Evolutionary conservation across 306 rosid species (phyloP).

Genomic region (Ormosia semicastrata): DNA sequence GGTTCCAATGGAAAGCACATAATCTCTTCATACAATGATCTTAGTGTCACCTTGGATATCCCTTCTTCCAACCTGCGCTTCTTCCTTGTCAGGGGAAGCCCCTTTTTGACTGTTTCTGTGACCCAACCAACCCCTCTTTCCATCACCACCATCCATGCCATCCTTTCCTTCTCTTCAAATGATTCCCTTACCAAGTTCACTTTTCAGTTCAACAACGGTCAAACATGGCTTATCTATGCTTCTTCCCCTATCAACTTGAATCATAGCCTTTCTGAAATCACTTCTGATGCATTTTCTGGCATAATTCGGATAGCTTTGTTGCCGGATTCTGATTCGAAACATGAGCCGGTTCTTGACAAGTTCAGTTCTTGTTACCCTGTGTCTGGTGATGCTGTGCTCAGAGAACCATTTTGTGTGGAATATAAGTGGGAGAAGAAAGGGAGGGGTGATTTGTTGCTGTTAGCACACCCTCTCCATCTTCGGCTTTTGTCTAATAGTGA

Average conservation of each 20-base stretch:
- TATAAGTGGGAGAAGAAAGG: constrained; percentile 84
- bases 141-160: constrained; percentile 64
- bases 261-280: constrained; percentile 40
- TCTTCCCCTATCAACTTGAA: constrained; percentile 55
- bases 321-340: constrained; percentile 44
- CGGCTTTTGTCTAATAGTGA: constrained; percentile 40
- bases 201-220: constrained; percentile 63
- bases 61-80: constrained; percentile 67
- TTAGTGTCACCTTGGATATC: constrained; percentile 68
- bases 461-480: constrained; percentile 90
- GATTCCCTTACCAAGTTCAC: constrained; percentile 52
- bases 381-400: constrained; percentile 60
- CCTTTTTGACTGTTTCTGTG: constrained; percentile 60
- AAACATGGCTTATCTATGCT: constrained; percentile 79
- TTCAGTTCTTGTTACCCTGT: constrained; percentile 72
- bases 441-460: constrained; percentile 63
- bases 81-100: constrained; percentile 85
- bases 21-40: constrained; percentile 65
- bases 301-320: constrained; percentile 57
- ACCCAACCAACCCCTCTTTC: constrained; percentile 46
- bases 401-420: constrained; percentile 57
- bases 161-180: constrained; percentile 56
- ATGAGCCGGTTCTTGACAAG: constrained; percentile 50
- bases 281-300: constrained; percentile 62
- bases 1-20: constrained; percentile 42